Percentiles rank a stretch among this genome's conserved stretches.
These are phyloP conservation scores for Diospyros lotus DNA, from an alignment of 148 eudicot genomes.

Conservation along the genomic window DNA sequence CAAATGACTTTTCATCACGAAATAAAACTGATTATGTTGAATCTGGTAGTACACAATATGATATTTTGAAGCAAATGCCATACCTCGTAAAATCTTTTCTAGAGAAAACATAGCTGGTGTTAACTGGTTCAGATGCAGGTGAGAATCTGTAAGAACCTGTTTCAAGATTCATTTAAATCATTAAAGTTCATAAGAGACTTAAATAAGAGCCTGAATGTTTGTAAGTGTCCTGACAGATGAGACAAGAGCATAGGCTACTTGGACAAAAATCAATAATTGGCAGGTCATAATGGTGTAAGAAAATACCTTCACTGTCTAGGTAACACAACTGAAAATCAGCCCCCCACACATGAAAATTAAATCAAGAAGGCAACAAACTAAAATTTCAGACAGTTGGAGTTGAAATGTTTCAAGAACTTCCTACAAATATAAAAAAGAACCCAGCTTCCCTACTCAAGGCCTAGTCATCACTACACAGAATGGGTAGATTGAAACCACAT, in stretches of 20 bases:
- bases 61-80: slow-evolving; percentile 13
- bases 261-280: not conserved
- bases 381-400: not conserved
- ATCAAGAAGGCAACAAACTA: not conserved
- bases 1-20: too few relatives aligned
- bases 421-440: not conserved
- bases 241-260: not conserved
- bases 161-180: slow-evolving; percentile 1
- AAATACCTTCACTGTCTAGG: not conserved
- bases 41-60: not conserved
- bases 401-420: not conserved
- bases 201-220: not conserved
- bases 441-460: not conserved
- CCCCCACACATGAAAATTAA: not conserved
- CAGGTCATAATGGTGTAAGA: not conserved
- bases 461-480: not conserved
- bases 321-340: not conserved
- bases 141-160: slow-evolving; percentile 78
- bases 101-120: slow-evolving; percentile 78
- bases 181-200: not conserved
- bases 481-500: not conserved
- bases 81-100: slow-evolving; percentile 90
- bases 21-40: not conserved
- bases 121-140: slow-evolving; percentile 60
- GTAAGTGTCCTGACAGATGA: not conserved